Conservation (phyloP, 176 grass and related monocot species). For the Triticum monococcum region DNA sequence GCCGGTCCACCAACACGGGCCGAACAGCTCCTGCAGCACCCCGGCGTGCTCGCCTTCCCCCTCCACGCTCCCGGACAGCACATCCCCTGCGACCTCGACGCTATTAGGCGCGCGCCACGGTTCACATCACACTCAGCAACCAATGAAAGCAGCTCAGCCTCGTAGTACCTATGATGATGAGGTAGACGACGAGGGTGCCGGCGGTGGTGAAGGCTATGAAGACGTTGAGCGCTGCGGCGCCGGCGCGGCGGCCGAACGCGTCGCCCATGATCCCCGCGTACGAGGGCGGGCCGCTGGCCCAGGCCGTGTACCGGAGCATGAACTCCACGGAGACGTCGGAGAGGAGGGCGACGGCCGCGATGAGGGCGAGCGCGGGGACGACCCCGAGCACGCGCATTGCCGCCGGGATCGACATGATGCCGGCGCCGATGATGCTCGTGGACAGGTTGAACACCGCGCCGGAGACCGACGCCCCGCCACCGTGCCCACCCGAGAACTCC, state of each 20-base stretch:
- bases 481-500: slow-evolving; percentile 16
- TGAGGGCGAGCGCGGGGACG: slow-evolving; percentile 44
- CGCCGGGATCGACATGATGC: slow-evolving; percentile 96
- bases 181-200: slow-evolving; percentile 76
- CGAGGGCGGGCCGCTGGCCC: slow-evolving; percentile 26
- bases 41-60: slow-evolving; percentile 56
- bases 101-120: neutral
- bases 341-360: slow-evolving; percentile 53
- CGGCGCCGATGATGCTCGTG: slow-evolving; percentile 86
- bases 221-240: slow-evolving; percentile 54
- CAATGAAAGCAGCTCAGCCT: neutral
- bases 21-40: slow-evolving; percentile 77
- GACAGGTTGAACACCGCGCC: slow-evolving; percentile 92
- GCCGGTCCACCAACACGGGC: slow-evolving; percentile 68
- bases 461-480: slow-evolving; percentile 39
- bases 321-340: slow-evolving; percentile 69
- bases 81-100: slow-evolving; percentile 61
- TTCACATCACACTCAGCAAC: no score
- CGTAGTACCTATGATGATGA: slow-evolving; percentile 83
- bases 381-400: slow-evolving; percentile 87
- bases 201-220: slow-evolving; percentile 62
- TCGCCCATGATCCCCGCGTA: slow-evolving; percentile 76
- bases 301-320: slow-evolving; percentile 68
- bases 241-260: slow-evolving; percentile 62
- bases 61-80: slow-evolving; percentile 61